These are phyloP conservation scores for Ustilago crameri DNA, from an alignment of 1,284 basidiomycete species.

Conservation along the genomic window DNA sequence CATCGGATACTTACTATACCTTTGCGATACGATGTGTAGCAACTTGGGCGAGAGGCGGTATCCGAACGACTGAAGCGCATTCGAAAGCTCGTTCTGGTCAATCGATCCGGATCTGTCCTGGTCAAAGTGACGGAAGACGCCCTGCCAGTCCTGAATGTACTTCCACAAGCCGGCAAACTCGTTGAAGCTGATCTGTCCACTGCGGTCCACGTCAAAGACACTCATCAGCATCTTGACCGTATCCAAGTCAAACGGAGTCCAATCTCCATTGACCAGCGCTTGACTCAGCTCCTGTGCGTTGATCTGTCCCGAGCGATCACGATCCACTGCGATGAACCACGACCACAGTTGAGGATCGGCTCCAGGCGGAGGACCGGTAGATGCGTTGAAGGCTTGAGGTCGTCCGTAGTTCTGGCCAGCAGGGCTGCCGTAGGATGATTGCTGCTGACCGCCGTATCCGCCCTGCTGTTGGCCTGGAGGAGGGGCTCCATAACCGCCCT, in stretches of 20 bases:
- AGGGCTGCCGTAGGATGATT: slow-evolving; percentile 19
- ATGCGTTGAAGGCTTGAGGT: slow-evolving; percentile 44
- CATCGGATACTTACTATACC: slow-evolving; percentile 55
- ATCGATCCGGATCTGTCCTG: slow-evolving; percentile 53
- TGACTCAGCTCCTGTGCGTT: slow-evolving; percentile 54
- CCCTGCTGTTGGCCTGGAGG: slow-evolving; percentile 30
- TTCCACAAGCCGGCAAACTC: slow-evolving; percentile 60
- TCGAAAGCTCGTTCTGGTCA: slow-evolving; percentile 52
- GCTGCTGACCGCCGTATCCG: slow-evolving; percentile 20
- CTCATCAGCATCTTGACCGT: slow-evolving; percentile 64
- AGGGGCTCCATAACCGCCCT: slow-evolving; percentile 36
- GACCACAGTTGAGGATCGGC: slow-evolving; percentile 62
- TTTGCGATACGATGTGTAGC: slow-evolving; percentile 52
- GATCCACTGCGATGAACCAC: slow-evolving; percentile 62
- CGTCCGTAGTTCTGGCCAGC: slow-evolving; percentile 20
- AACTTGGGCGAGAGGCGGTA: slow-evolving; percentile 55
- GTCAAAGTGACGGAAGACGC: slow-evolving; percentile 60
- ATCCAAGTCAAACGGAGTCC: slow-evolving; percentile 56
- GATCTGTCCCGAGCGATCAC: slow-evolving; percentile 56
- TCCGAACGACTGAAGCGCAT: slow-evolving; percentile 56
- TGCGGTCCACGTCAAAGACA: slow-evolving; percentile 60
- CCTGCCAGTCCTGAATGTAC: slow-evolving; percentile 63
- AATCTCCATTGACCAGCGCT: slow-evolving; percentile 63
- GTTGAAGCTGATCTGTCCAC: slow-evolving; percentile 61
- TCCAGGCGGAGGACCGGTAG: slow-evolving; percentile 55